Conservation (phyloP, 164 flowering plant genomes). For the Nelumbo lutea region DNA sequence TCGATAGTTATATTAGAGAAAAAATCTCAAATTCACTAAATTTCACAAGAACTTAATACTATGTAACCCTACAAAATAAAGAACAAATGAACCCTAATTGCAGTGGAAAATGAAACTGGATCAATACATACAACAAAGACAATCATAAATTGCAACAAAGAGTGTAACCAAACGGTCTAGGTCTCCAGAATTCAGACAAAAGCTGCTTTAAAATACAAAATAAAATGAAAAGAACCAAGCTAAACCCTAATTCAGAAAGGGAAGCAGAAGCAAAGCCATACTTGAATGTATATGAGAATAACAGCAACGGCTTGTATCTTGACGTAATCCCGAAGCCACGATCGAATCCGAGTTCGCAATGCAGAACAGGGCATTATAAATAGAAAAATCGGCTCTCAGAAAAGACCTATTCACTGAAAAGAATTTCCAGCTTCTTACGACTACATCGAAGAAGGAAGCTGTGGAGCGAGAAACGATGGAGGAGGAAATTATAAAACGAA, state of each 20-base stretch:
- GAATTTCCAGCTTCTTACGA: no score
- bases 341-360: slow-evolving; percentile 33
- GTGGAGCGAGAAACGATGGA: no score
- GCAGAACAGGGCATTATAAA: slow-evolving; percentile 51
- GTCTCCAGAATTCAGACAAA: background rate
- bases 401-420: background rate
- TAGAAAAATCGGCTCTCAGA: slow-evolving; percentile 2
- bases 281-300: slow-evolving; percentile 69
- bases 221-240: no score
- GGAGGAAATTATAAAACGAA: no score
- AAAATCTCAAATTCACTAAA: no score
- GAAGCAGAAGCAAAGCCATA: slow-evolving; percentile 7
- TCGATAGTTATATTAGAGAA: no score
- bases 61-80: no score
- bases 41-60: no score
- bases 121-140: background rate
- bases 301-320: slow-evolving; percentile 55
- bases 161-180: background rate
- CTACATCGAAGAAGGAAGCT: no score
- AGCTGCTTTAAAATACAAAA: no score
- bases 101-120: background rate
- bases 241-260: background rate
- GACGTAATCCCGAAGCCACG: slow-evolving; percentile 69
- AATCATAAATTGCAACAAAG: background rate
- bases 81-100: no score